Percentiles rank a stretch among this genome's conserved stretches.
Evolutionary conservation across 2,329 filamentous ascomycete genomes (phyloP).

Genomic region (Phaeoacremonium minimum): DNA sequence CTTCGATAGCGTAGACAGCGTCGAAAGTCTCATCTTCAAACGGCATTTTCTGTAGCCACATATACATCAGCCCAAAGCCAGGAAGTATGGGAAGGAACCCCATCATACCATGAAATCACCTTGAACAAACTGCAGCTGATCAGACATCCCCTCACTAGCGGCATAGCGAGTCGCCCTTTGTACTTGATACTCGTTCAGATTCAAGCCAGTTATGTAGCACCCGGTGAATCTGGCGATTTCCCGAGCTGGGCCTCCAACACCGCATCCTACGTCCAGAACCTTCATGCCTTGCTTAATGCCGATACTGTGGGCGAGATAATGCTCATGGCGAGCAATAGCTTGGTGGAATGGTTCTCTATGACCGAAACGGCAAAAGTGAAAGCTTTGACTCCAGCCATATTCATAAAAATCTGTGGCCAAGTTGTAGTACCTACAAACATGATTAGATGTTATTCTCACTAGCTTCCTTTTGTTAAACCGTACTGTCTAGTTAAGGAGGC

Average conservation of each 20-base stretch:
- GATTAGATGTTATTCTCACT: background rate
- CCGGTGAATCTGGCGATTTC: conserved; percentile 72
- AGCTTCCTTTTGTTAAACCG: background rate
- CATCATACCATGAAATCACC: conserved; percentile 77
- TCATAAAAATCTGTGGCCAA: conserved; percentile 71
- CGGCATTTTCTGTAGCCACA: conserved; percentile 56
- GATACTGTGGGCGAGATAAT: conserved; percentile 71
- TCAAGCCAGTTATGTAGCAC: conserved; percentile 65
- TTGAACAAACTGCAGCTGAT: conserved; percentile 65
- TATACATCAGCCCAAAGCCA: background rate
- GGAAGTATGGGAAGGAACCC: too few relatives aligned
- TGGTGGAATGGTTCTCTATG: conserved; percentile 65
- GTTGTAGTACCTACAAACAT: conserved; percentile 62
- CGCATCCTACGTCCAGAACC: conserved; percentile 72
- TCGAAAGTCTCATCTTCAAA: conserved; percentile 71
- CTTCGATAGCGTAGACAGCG: conserved; percentile 74
- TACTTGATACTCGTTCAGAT: conserved; percentile 82
- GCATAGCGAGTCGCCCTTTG: conserved; percentile 67
- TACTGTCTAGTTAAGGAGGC: conserved; percentile 8
- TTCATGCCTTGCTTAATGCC: conserved; percentile 60
- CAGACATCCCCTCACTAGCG: conserved; percentile 57
- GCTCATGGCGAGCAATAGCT: conserved; percentile 72
- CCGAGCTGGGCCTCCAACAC: conserved; percentile 70
- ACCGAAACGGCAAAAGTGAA: conserved; percentile 76
- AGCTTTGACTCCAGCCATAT: conserved; percentile 70